Evolutionary conservation across 179 eudicot genomes (phyloP), one percentile per base, ranked within the genome.

Genomic region (Spinacia oleracea): DNA sequence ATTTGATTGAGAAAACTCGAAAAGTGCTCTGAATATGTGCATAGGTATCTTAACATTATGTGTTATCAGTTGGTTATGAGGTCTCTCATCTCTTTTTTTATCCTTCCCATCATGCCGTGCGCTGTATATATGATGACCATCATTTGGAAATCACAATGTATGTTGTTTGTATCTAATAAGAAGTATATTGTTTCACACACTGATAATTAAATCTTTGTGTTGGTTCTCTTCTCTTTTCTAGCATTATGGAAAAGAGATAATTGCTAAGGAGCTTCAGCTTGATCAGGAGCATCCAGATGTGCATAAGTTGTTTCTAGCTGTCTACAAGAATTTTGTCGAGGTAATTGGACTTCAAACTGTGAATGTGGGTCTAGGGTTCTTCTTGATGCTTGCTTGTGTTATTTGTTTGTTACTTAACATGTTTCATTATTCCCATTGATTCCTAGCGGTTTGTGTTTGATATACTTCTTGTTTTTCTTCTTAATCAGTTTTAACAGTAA

Each of bases 261-360:
- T 94, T 77, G 93, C 97, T 11, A 94, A 89, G 82, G 91, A 92
- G 90, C 95, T 94, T 79, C 92, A 87, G 74, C 88, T 89, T 80
- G 92, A 93, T 81, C 83, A 86, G 81, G 91, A 84, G 67, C 91
- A 95, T 78, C 93, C 91, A 43, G 88, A 95, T 42, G 91, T 91
- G 65, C 83, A 85, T 66, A 77, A 86, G 62, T 81, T 95, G 81
- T 93, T 86, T 80, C 78, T 89, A 55, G 97, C 95, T 56, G 81
- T 95, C 62, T 95, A 95, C 84, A 95, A 89, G 81, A 95, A 88
- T 84, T 93, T 93, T 77, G 77, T 93, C 81, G 97, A 95, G 98
- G 98, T 95, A 79, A 25, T 64, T 55, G 23, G 9, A 72, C 58
- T 35, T 18, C 31, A 18, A 72, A 60, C 38, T 34, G 12, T 68